Percentiles rank a stretch among this genome's conserved stretches.
These are phyloP conservation scores for Biscogniauxia mediterranea DNA, from an alignment of 2,329 filamentous ascomycete species.

Conservation along the genomic window DNA sequence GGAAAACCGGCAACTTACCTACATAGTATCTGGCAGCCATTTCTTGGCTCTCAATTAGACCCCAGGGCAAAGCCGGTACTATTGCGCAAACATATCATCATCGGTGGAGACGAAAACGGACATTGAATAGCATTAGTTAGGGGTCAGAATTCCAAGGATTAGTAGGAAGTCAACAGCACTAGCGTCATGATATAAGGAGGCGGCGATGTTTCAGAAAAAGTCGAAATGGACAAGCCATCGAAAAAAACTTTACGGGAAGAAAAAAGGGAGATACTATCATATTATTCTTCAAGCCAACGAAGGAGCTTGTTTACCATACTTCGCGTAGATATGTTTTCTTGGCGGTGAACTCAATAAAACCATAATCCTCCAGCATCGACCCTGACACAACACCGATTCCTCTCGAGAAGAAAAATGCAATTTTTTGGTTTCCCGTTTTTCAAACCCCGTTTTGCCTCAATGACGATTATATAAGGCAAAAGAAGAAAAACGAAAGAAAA, in stretches of 20 bases:
- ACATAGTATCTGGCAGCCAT: too few species aligned
- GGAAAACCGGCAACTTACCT: too few species aligned
- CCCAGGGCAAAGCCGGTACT: too few species aligned
- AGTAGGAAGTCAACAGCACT: neutral
- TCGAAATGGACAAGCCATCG: neutral
- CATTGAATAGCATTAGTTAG: neutral
- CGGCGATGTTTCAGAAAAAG: neutral
- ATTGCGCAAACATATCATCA: too few species aligned
- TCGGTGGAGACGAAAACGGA: neutral
- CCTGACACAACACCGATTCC: neutral
- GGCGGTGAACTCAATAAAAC: neutral
- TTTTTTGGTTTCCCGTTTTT: neutral
- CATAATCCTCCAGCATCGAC: neutral
- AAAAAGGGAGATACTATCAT: neutral
- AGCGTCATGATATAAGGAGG: neutral
- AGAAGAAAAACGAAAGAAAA: neutral
- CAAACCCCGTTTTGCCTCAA: neutral
- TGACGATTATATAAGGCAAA: neutral
- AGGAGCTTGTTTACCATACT: neutral
- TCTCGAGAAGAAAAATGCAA: neutral
- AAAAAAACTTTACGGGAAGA: neutral
- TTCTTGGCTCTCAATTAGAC: too few species aligned
- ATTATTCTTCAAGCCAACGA: neutral
- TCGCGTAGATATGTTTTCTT: neutral
- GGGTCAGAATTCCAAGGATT: neutral